Percentiles rank a stretch among this genome's conserved stretches.
Evolutionary conservation across 169 alveolate species (phyloP).

Genomic region (Ichthyophthirius multifiliis): DNA sequence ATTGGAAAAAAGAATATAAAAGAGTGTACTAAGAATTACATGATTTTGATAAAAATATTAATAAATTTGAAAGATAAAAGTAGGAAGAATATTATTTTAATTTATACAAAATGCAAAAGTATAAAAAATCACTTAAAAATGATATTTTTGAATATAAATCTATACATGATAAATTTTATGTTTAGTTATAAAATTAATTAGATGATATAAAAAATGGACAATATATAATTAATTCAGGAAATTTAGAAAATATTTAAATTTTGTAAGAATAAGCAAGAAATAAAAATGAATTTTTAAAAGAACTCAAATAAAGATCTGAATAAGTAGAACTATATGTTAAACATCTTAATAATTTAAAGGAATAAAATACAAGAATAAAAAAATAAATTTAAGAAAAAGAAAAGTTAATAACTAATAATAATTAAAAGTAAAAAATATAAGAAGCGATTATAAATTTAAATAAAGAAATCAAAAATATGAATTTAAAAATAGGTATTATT

Average conservation of each 20-base stretch:
- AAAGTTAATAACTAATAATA: background rate
- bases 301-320: background rate
- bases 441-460: constrained; percentile 4
- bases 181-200: background rate
- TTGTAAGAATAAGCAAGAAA: constrained; percentile 8
- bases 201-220: constrained; percentile 13
- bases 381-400: background rate
- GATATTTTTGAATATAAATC: background rate
- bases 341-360: constrained; percentile 17
- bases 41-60: constrained; percentile 34
- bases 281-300: background rate
- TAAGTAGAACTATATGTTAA: background rate
- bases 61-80: constrained; percentile 4
- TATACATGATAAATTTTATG: background rate
- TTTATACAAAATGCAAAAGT: background rate
- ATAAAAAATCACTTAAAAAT: background rate
- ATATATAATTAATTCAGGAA: background rate
- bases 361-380: constrained; percentile 8
- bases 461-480: too few species aligned
- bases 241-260: background rate
- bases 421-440: background rate
- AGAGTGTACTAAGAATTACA: constrained; percentile 37
- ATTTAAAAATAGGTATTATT: too few species aligned
- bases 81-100: background rate
- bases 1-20: constrained; percentile 51